A percentile compares a stretch with the other conserved stretches of the same genome.
phyloP scores from a whole-genome alignment of 1,284 basidiomycete species.

The Moesziomyces aphidis region DNA sequence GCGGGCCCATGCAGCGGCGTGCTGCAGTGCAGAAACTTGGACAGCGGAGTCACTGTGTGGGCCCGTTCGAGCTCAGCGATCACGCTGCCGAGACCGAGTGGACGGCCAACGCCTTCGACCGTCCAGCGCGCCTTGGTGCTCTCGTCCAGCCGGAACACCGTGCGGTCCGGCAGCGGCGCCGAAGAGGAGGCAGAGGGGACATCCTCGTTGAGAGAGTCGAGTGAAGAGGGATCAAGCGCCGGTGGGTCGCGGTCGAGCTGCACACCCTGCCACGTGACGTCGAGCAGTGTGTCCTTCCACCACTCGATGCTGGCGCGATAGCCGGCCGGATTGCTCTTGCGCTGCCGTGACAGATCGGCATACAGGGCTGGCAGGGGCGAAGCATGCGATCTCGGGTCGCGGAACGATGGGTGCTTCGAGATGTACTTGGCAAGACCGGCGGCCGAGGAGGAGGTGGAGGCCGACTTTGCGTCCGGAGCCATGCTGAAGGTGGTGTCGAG shows the following conservation, averaged over 20 bases:
- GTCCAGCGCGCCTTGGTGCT: slow-evolving; percentile 40
- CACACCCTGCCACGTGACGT: slow-evolving; percentile 70
- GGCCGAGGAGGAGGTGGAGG: neutral
- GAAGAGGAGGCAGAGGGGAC: neutral
- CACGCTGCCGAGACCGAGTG: slow-evolving; percentile 82
- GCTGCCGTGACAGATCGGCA: slow-evolving; percentile 86
- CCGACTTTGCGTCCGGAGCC: neutral
- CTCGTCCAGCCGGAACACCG: slow-evolving; percentile 75
- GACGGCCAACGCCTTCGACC: slow-evolving; percentile 75
- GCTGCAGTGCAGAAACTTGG: slow-evolving; percentile 74
- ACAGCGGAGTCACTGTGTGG: slow-evolving; percentile 71
- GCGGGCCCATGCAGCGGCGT: slow-evolving; percentile 78
- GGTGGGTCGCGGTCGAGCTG: slow-evolving; percentile 14
- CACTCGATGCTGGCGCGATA: slow-evolving; percentile 84
- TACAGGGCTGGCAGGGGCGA: slow-evolving; percentile 80
- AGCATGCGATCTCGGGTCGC: slow-evolving; percentile 17
- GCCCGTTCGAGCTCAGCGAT: slow-evolving; percentile 68
- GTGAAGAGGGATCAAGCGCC: neutral
- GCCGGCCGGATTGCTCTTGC: slow-evolving; percentile 82
- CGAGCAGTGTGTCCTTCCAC: slow-evolving; percentile 82
- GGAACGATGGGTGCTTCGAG: slow-evolving; percentile 29
- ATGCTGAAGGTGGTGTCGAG: neutral
- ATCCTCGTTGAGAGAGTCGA: neutral
- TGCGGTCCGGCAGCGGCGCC: slow-evolving; percentile 1
- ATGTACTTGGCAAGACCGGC: slow-evolving; percentile 32